Evolutionary conservation across 805 yeast species (phyloP), one percentile per base, ranked within the genome.

Genomic region (Nakazawaea ishiwadae): DNA sequence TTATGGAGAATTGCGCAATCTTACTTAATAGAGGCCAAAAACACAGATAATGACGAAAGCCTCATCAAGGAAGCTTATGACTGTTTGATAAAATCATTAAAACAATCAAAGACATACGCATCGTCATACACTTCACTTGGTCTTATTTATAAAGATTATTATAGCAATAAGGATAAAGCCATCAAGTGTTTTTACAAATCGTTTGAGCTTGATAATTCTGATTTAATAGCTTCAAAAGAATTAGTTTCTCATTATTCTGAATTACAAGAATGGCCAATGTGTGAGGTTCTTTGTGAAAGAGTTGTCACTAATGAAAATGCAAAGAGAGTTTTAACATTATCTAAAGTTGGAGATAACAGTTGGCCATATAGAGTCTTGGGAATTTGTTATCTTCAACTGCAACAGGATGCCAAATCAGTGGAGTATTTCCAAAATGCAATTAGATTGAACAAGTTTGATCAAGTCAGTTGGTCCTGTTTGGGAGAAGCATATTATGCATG

Each of bases 281-380:
- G 91, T 1, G 86, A 86, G 43, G 69, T 82, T 4, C 66, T 91
- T 34, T 82, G 93, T 39, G 66, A 71, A 44, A 65, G 86, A 40
- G 73, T 88, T 3, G 68, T 89, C 5, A 69, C 74, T 4, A 72
- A 87, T 1, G 91, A 81, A 42, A 66, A 70, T 36, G 75, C 85
- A 1, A 70, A 73, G 36, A 68, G 79, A 44, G 60, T 62, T 14
- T 53, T 83, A 19, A 60, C 68, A 16, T 58, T 57, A 2, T 56
- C 35, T 3, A 23, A 32, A 15, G 23, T 59, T 28, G 48, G 49
- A 0, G 67, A 63, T 44, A 54, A 64, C 1, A 71, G 83, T 2
- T 93, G 99, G 99, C 96, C 97, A 1, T 87, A 81, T 55, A 65
- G 96, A 50, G 86, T 87, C 3, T 63, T 93, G 33, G 99, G 97